These are phyloP conservation scores for Euphorbia tirucalli DNA, from an alignment of 345 rosid genomes.

Conservation along the genomic window DNA sequence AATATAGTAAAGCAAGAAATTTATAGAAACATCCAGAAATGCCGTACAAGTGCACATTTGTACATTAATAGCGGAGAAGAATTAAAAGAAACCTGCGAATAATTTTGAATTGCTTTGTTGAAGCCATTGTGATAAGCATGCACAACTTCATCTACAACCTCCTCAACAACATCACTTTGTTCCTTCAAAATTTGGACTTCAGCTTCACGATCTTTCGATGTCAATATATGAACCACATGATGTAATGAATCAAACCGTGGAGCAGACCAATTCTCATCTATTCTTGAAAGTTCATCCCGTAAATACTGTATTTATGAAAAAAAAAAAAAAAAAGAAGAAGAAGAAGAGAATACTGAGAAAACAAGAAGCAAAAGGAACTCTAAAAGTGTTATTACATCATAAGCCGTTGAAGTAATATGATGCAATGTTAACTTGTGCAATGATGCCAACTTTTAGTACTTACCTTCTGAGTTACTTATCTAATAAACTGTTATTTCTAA, in stretches of 20 bases:
- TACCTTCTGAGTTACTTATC: background rate
- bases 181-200: slow-evolving; percentile 75
- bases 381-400: background rate
- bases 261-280: slow-evolving; percentile 90
- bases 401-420: background rate
- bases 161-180: slow-evolving; percentile 92
- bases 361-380: background rate
- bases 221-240: slow-evolving; percentile 90
- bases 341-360: slow-evolving; percentile 16
- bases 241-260: slow-evolving; percentile 97
- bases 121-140: slow-evolving; percentile 96
- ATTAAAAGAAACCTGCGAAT: slow-evolving; percentile 72
- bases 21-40: background rate
- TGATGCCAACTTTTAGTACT: background rate
- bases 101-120: slow-evolving; percentile 98
- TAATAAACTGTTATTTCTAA: background rate
- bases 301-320: slow-evolving; percentile 58
- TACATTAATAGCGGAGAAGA: slow-evolving; percentile 9
- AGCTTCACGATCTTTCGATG: slow-evolving; percentile 90
- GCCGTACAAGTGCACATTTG: slow-evolving; percentile 12
- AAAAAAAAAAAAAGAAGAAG: no score
- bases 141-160: slow-evolving; percentile 98
- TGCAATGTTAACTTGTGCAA: background rate
- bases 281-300: slow-evolving; percentile 71
- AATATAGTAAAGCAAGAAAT: slow-evolving; percentile 5